A percentile compares a stretch with the other conserved stretches of the same genome.
These are phyloP conservation scores for Chlorella sp. DNA, from an alignment of 139 green algal species.

Conservation along the genomic window DNA sequence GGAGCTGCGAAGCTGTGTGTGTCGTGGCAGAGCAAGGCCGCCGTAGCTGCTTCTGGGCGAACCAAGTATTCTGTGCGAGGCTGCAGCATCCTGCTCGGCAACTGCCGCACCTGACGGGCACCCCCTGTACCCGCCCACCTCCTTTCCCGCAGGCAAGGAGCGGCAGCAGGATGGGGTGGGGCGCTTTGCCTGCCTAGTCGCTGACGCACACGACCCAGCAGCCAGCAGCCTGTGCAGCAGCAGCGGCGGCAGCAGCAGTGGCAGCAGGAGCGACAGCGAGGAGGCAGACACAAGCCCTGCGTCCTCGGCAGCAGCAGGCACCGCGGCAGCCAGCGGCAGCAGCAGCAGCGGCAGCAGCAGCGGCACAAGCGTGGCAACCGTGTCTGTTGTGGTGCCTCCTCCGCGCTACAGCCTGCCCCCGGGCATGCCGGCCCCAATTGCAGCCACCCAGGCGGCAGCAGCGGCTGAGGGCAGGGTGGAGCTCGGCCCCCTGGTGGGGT, in stretches of 20 bases:
- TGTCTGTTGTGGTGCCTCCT: no score
- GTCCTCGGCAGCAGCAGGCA: no score
- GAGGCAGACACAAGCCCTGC: no score
- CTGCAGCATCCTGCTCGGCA: background rate
- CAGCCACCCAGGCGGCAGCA: background rate
- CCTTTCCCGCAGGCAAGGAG: constrained; percentile 1
- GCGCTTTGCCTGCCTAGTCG: constrained; percentile 3
- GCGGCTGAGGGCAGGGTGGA: background rate
- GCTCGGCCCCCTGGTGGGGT: background rate
- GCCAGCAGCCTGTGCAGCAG: background rate
- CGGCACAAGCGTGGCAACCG: background rate
- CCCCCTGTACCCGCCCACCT: background rate
- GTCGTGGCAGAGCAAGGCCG: no score
- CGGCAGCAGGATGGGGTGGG: background rate
- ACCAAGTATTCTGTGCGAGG: no score
- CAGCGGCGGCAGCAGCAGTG: background rate
- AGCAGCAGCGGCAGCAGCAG: background rate
- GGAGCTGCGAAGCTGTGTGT: no score
- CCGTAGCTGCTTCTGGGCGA: no score
- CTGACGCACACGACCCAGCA: background rate
- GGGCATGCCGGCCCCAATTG: background rate
- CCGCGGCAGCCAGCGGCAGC: background rate
- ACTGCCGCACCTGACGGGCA: background rate
- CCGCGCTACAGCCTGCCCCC: no score
- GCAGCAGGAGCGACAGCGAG: background rate